Base-by-base conservation (phyloP, 495 filamentous ascomycete genomes). In the Penicillium pulvis region DNA sequence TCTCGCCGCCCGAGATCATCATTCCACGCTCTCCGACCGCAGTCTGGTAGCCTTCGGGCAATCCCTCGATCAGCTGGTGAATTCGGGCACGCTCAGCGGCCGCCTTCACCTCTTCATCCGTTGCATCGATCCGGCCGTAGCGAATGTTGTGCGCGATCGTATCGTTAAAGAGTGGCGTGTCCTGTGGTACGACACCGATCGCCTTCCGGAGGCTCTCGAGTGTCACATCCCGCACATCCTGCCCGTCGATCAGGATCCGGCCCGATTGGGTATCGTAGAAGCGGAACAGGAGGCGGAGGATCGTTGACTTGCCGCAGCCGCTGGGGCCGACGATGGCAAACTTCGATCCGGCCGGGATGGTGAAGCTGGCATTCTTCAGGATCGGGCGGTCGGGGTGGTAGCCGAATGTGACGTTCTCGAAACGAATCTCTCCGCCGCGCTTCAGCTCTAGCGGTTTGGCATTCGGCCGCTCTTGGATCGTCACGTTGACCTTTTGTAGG, bases 1-100 rank as follows among this genome's bases (percentile, higher is more conserved):
- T 98, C 76, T 98, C 94, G 33, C 94, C 94, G 8, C 93, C 94
- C 4, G 90, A 93, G 17, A 98, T 97, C 94, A 98, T 98, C 88
- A 98, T 89, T 1, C 94, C 94, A 24, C 95, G 81, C 79, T 98
- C 94, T 17, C 94, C 94, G 11, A 98, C 94, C 66, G 89, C 92
- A 2, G 94, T 98, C 17, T 89, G 71, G 66, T 98, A 98, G 4
- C 92, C 91, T 16, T 93, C 87, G 1, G 92, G 92, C 62, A 93
- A 85, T 33, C 73, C 74, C 51, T 83, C 78, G 53, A 98, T 87
- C 47, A 89, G 90, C 20, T 96, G 87, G 71, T 96, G 86, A 47
- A 98, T 91, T 53, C 86, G 85, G 6, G 94, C 95, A 55, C 89
- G 80, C 62, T 87, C 85, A 0, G 94, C 91, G 2, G 88, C 94